A percentile compares a stretch with the other conserved stretches of the same genome.
Conservation (phyloP, 352 stramenopile species). For the Pythium volutum region DNA sequence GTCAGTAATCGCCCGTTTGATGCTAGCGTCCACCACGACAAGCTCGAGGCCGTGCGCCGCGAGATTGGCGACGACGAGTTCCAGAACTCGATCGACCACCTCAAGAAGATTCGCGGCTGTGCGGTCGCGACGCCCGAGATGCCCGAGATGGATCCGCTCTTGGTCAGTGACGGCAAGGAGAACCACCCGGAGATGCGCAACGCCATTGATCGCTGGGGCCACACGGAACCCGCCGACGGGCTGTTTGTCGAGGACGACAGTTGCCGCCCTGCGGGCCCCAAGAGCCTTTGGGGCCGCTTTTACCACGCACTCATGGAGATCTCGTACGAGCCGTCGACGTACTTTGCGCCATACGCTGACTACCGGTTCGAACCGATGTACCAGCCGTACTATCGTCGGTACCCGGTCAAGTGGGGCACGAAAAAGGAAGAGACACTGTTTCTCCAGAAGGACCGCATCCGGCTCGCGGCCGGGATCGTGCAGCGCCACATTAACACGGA, state of each 20-base stretch:
- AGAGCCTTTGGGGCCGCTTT: constrained; percentile 33
- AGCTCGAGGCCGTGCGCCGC: constrained; percentile 40
- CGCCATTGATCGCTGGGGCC: constrained; percentile 58
- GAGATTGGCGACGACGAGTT: constrained; percentile 56
- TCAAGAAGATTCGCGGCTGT: constrained; percentile 48
- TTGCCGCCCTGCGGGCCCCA: constrained; percentile 27
- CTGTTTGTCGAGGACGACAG: constrained; percentile 50
- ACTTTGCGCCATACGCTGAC: constrained; percentile 76
- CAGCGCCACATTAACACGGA: constrained; percentile 76
- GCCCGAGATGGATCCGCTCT: constrained; percentile 73
- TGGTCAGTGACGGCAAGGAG: constrained; percentile 55
- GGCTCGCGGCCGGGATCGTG: constrained; percentile 65
- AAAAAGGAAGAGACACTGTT: constrained; percentile 79
- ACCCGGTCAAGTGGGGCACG: constrained; percentile 66
- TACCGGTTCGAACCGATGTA: constrained; percentile 71
- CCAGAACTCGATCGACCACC: constrained; percentile 51
- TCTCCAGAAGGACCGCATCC: constrained; percentile 78
- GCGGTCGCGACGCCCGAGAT: constrained; percentile 31
- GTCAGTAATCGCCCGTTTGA: constrained; percentile 78
- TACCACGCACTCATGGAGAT: constrained; percentile 59
- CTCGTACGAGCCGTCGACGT: constrained; percentile 72
- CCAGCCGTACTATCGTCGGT: constrained; percentile 79
- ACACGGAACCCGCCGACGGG: constrained; percentile 75
- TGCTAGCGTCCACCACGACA: constrained; percentile 42
- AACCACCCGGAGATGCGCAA: constrained; percentile 58